Evolutionary conservation across 2,329 filamentous ascomycete species (phyloP).

Genomic region (Colletotrichum navitas): DNA sequence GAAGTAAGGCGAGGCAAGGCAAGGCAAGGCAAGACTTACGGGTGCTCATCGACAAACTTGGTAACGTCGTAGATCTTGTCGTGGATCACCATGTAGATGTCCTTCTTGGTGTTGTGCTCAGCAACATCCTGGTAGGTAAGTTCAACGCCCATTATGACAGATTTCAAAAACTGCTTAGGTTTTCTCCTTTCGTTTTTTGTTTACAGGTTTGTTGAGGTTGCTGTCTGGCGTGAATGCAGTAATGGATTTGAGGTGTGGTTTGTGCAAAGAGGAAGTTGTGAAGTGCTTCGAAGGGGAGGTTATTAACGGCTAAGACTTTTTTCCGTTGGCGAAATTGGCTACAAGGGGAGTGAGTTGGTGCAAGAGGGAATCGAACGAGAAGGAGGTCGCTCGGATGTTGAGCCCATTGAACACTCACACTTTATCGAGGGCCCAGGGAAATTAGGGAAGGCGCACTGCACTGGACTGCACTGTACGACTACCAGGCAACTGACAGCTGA

Average conservation of each 20-base stretch:
- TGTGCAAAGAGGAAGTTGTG: not conserved
- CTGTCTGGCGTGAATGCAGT: conserved; percentile 1
- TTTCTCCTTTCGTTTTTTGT: conserved; percentile 33
- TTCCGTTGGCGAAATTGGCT: conserved; percentile 27
- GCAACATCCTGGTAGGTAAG: conserved; percentile 86
- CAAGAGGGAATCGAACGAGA: conserved; percentile 28
- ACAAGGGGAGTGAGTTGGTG: conserved; percentile 5
- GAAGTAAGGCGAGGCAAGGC: too few relatives aligned
- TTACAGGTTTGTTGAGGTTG: conserved; percentile 23
- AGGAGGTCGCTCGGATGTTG: conserved; percentile 37
- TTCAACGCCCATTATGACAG: conserved; percentile 53
- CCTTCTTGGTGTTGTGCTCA: conserved; percentile 92
- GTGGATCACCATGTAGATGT: conserved; percentile 91
- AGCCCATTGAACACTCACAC: conserved; percentile 29
- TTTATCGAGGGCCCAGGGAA: conserved; percentile 36
- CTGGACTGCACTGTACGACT: not conserved
- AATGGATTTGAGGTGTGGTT: not conserved
- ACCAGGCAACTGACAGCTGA: conserved; percentile 25
- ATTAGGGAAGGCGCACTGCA: conserved; percentile 22
- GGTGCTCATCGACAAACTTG: conserved; percentile 97
- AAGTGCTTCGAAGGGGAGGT: not conserved
- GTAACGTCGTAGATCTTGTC: conserved; percentile 95
- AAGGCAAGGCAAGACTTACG: conserved; percentile 61
- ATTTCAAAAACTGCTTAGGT: conserved; percentile 21
- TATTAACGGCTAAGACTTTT: conserved; percentile 2